Evolutionary conservation across 1,284 basidiomycete genomes (phyloP), one percentile per base, ranked within the genome.

Genomic region (Microbotryum silenes-acaulis): DNA sequence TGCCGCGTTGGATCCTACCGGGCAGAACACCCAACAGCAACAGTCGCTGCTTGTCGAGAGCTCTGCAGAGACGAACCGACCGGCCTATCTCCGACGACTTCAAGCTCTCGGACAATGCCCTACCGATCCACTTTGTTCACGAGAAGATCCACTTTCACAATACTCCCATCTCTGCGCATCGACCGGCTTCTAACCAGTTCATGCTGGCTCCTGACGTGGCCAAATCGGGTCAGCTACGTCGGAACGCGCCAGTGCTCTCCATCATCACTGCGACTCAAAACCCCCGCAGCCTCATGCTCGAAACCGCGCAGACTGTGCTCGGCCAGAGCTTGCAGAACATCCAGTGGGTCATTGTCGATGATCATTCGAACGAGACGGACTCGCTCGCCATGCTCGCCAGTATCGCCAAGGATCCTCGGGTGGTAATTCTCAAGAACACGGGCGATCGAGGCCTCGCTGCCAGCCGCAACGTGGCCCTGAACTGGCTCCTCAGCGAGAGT

Each of bases 251-350:
- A 9, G 57, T 65, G 42, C 55, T 68, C 18, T 56, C 57, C 44
- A 59, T 68, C 61, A 62, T 68, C 54, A 68, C 66, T 14, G 66
- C 66, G 31, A 65, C 66, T 14, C 57, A 63, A 53, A 65, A 68
- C 51, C 63, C 66, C 14, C 62, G 62, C 25, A 45, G 33, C 27
- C 48, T 66, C 54, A 63, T 68, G 61, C 57, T 63, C 50, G 56
- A 60, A 23, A 68, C 66, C 21, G 56, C 56, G 20, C 48, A 50
- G 12, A 61, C 61, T 10, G 61, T 68, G n/a, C 63, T 60, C 53
- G 58, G 58, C 6, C 66, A 68, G 44, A 61, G 58, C 23, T 57
- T 68, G 14, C 66, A 65, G 52, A 62, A 65, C 55, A 51, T 63
- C 49, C 59, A 62, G 33, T 68, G 66, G 66, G 46, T 68, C 47